Evolutionary conservation across 1,139 yeast species (phyloP), one percentile per base, ranked within the genome.

Genomic region (Kodamaea derodonti): DNA sequence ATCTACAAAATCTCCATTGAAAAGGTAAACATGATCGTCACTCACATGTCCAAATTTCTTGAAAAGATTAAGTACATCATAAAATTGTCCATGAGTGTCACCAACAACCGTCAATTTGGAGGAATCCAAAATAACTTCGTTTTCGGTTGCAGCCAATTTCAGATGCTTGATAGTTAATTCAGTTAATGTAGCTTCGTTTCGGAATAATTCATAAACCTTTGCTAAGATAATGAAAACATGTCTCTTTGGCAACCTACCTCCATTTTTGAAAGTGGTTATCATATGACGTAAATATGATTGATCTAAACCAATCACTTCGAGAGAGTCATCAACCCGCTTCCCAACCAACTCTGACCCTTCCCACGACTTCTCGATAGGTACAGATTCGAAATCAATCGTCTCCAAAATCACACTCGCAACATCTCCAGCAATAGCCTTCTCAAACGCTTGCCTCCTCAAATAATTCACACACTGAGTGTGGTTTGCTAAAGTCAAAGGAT

Each of bases 1-100:
- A 55, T 92, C 99, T 4, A 92, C 98, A 62, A 92, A 92, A 62
- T 94, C 98, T 32, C 99, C 98, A 54, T 92, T 92, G 66, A 92
- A 90, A 37, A 92, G 63, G 55, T 85, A 92, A 13, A 80, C 72
- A 58, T 90, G 97, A n/a, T 70, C 68, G 1, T 69, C 58, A 3
- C 81, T 76, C 15, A 79, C 82, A 40, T 63, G 58, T 6, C 98
- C 98, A 52, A 80, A 88, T 31, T 58, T 69, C 29, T 72, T 58
- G 58, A 92, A 92, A 35, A 92, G 72, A 55, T 90, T 84, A 51
- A 90, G 63, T 33, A 92, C 78, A 55, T 92, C 98, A 52, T 75
- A 92, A 54, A 84, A 88, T 58, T 92, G 98, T 25, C 99, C 99
- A 55, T 92, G 99, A 0, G 97, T 92, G 56, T 92, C 99, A 45